phyloP scores from a whole-genome alignment of 78 protist genomes.

The Chrysochromulina parva region DNA sequence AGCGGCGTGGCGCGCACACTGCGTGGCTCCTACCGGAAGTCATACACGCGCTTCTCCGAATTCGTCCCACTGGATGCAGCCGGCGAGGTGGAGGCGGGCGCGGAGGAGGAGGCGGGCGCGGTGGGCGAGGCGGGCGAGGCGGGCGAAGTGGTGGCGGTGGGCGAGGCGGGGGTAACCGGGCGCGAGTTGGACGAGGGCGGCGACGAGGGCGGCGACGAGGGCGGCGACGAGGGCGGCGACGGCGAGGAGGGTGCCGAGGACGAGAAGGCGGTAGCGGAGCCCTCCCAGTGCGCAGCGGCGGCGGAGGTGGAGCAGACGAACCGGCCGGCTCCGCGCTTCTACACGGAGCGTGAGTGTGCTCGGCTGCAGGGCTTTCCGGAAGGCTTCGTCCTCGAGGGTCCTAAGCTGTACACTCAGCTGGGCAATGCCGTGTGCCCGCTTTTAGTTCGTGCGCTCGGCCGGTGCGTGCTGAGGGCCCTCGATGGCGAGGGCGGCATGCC shows the following conservation, averaged over 20 bases:
- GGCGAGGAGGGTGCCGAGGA: not conserved
- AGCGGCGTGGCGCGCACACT: not conserved
- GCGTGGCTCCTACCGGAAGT: not conserved
- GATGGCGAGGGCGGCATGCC: too few relatives aligned
- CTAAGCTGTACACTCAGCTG: not conserved
- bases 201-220: not conserved
- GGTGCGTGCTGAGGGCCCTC: too few relatives aligned
- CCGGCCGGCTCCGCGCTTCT: not conserved
- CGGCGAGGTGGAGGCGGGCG: not conserved
- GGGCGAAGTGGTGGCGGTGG: not conserved
- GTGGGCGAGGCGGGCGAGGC: not conserved
- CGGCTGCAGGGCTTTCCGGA: slow-evolving; percentile 31
- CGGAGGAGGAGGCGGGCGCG: not conserved
- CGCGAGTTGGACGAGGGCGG: too few relatives aligned
- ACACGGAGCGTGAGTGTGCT: slow-evolving; percentile 3
- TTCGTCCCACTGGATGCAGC: not conserved
- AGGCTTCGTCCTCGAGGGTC: not conserved
- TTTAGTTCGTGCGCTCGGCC: not conserved
- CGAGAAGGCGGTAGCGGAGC: not conserved
- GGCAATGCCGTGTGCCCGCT: slow-evolving; percentile 32
- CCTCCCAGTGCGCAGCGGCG: not conserved
- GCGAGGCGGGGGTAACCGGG: not conserved
- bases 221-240: not conserved
- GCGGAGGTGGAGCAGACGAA: not conserved
- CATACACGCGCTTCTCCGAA: not conserved